Conservation (phyloP, 805 yeast genomes). For the Ogataea nonfermentans region DNA sequence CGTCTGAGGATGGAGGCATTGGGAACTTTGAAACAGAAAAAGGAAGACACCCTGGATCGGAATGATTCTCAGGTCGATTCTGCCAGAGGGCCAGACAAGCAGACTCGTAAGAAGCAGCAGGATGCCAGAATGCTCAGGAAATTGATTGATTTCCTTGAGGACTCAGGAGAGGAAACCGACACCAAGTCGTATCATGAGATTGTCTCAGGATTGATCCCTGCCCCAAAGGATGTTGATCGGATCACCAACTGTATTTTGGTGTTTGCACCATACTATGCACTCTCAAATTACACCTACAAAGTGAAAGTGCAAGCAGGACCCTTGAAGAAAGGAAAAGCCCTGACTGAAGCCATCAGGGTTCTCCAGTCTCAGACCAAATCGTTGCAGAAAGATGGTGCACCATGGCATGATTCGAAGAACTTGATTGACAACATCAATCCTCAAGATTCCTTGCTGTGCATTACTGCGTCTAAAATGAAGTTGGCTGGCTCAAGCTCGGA, state of each 20-base stretch:
- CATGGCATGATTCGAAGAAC: conserved; percentile 72
- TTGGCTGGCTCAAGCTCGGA: conserved; percentile 39
- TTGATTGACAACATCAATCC: conserved; percentile 55
- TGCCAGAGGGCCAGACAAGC: conserved; percentile 14
- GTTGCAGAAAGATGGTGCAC: conserved; percentile 37
- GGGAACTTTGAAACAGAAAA: conserved; percentile 72
- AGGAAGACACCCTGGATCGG: conserved; percentile 13
- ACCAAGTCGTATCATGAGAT: conserved; percentile 27
- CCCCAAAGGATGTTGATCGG: conserved; percentile 49
- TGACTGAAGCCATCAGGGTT: conserved; percentile 62
- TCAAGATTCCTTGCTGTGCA: conserved; percentile 60
- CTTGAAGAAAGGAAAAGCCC: conserved; percentile 84
- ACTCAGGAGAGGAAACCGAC: conserved; percentile 14
- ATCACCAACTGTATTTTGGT: conserved; percentile 71
- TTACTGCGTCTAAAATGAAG: conserved; percentile 73
- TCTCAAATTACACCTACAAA: conserved; percentile 73
- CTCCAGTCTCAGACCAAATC: conserved; percentile 41
- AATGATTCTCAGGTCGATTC: conserved; percentile 4
- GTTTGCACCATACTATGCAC: conserved; percentile 90
- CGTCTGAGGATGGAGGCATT: conserved; percentile 69
- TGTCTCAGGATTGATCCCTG: conserved; percentile 36
- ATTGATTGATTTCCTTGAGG: conserved; percentile 30
- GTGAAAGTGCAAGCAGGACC: conserved; percentile 78
- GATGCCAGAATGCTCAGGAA: conserved; percentile 32
- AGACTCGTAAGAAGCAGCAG: conserved; percentile 29